These are phyloP conservation scores for Ceratorhiza oryzae-sativae DNA, from an alignment of 1,284 basidiomycete species.

Conservation along the genomic window DNA sequence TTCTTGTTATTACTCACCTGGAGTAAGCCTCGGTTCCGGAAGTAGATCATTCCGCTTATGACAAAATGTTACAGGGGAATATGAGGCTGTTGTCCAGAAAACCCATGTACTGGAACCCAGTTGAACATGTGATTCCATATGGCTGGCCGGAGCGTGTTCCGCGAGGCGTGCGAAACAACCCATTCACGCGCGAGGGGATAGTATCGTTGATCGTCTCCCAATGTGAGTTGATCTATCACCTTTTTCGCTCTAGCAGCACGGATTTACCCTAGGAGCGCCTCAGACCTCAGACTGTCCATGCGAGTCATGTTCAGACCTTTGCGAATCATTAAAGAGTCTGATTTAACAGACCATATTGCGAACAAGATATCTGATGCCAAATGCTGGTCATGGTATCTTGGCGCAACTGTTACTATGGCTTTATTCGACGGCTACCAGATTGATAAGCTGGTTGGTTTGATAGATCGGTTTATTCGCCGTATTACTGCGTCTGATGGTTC, in stretches of 20 bases:
- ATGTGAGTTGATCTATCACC: background rate
- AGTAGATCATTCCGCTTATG: too few relatives aligned
- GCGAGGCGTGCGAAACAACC: background rate
- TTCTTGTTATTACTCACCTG: too few relatives aligned
- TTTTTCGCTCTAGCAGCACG: background rate
- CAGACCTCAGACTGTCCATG: background rate
- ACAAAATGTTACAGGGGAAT: background rate
- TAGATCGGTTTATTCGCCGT: constrained; percentile 1
- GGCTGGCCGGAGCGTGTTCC: background rate
- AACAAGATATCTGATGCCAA: background rate
- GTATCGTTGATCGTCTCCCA: constrained; percentile 2
- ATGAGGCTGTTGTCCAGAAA: too few relatives aligned
- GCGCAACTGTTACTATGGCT: background rate
- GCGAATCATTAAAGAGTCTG: background rate
- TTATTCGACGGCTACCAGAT: background rate
- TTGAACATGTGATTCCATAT: background rate
- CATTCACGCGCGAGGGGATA: background rate
- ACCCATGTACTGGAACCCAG: too few relatives aligned
- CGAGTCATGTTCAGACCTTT: constrained; percentile 1
- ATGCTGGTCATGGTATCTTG: constrained; percentile 4
- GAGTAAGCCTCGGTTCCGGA: too few relatives aligned
- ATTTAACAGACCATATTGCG: background rate
- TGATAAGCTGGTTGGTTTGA: background rate
- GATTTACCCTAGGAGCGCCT: background rate
- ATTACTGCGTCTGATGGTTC: background rate